Evolutionary conservation across 176 grass and related monocot species (phyloP), one percentile per base, ranked within the genome.

Genomic region (Oryza punctata): DNA sequence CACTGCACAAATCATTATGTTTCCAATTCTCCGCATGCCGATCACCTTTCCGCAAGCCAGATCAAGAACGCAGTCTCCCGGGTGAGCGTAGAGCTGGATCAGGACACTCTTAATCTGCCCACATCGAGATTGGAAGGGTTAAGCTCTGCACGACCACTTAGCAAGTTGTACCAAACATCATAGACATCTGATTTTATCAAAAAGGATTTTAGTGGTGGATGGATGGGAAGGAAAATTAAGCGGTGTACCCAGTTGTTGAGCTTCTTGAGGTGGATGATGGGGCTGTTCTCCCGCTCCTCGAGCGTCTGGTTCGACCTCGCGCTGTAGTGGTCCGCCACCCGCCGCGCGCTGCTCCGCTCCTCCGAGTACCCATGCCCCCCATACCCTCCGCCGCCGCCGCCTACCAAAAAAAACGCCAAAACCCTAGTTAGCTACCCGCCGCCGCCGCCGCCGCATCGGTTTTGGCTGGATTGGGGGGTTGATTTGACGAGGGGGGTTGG

Each of bases 201-300:
- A 26, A 25, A 30, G 35, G 33, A 16, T 54, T 45, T 27, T 14
- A 47, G 5, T 13, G 14, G 11, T 24, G 15, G 18, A 33, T 0
- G 29, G 41, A 16, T 49, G 10, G 37, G 24, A 2, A 4, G 59
- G 2, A 5, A 18, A 73, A 59, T 9, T 18, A 21, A 61, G 75
- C 37, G 19, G 6, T 12, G 57, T 86, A 96, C 96, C 96, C 96
- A 98, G 85, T 98, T 98, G 67, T 98, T 98, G 24, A 98, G 89
- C 85, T 99, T 99, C 77, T 99, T 99, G 82, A 99, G 89, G 86
- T 96, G 96, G 82, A 99, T 99, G 82, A 99, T 99, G 57, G 96
- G 96, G 68, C 93, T 99, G 50, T 90, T 94, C 86, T 94, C 96
- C 21, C 96, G 89, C 83, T 98, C 89, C 90, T 98, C 89, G 29